Conservation (phyloP, 257 asterid species). For the Solanum sitiens region DNA sequence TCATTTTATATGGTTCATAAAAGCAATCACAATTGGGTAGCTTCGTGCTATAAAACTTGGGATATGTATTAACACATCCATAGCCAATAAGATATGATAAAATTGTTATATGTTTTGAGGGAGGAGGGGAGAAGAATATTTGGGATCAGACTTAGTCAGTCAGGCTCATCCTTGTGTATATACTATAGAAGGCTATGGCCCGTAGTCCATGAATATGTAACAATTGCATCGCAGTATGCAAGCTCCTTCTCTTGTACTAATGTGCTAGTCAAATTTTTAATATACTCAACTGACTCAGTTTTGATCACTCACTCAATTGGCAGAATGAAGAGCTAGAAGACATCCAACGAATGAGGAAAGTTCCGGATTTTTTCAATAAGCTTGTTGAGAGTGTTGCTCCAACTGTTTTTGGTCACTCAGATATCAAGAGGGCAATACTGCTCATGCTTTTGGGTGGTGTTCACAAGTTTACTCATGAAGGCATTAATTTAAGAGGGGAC, state of each 20-base stretch:
- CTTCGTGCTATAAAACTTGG: not conserved
- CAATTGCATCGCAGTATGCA: not conserved
- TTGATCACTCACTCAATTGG: conserved; percentile 6
- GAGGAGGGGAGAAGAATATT: not conserved
- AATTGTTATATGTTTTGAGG: not conserved
- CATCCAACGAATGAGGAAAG: conserved; percentile 51
- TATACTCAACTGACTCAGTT: not conserved
- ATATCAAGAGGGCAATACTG: conserved; percentile 87
- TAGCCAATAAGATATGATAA: not conserved
- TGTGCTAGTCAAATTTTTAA: not conserved
- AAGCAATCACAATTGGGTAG: not conserved
- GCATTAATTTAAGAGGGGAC: conserved; percentile 96
- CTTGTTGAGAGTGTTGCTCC: conserved; percentile 95
- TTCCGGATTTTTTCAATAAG: conserved; percentile 90
- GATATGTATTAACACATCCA: not conserved
- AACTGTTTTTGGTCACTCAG: conserved; percentile 86
- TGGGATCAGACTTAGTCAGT: not conserved
- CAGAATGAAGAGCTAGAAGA: conserved; percentile 80
- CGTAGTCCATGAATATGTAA: not conserved
- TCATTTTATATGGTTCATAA: not conserved
- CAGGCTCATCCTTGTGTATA: not conserved
- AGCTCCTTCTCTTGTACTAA: not conserved
- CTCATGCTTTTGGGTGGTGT: conserved; percentile 99
- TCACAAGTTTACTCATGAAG: conserved; percentile 92
- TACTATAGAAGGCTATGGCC: not conserved